Conservation (phyloP, 2,329 filamentous ascomycete species). For the Epichloe typhina region DNA sequence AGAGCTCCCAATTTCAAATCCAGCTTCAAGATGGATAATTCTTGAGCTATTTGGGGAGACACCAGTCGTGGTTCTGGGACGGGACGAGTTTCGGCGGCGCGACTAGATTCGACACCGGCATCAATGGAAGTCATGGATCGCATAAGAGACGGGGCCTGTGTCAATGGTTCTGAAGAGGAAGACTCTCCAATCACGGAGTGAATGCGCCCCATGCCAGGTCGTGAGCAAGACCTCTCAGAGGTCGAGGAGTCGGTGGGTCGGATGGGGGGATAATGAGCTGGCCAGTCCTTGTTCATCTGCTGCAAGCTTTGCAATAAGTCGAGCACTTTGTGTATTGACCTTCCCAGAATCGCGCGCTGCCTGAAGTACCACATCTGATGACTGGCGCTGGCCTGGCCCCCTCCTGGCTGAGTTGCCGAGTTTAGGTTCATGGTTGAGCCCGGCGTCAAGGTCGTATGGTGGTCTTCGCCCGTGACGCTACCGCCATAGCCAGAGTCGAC, state of each 20-base stretch:
- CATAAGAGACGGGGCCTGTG: constrained; percentile 39
- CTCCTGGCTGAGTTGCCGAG: constrained; percentile 28
- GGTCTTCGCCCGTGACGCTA: constrained; percentile 55
- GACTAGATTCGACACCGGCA: constrained; percentile 56
- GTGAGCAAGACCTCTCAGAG: constrained; percentile 34
- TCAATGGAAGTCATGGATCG: constrained; percentile 63
- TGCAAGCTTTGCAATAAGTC: constrained; percentile 74
- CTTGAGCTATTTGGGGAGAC: constrained; percentile 82
- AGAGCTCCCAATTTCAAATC: constrained; percentile 82
- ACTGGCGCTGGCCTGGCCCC: constrained; percentile 61
- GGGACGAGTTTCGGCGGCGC: constrained; percentile 47
- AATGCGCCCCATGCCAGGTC: constrained; percentile 51
- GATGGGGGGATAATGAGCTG: constrained; percentile 84
- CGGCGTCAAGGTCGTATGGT: constrained; percentile 16
- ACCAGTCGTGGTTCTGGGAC: constrained; percentile 67
- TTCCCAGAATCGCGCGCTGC: constrained; percentile 74
- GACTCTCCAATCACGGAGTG: constrained; percentile 44
- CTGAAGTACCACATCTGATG: constrained; percentile 92
- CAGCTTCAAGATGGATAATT: constrained; percentile 90
- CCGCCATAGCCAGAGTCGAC: constrained; percentile 86
- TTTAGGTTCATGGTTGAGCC: constrained; percentile 24
- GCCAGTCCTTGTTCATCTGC: constrained; percentile 83
- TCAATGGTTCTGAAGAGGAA: constrained; percentile 20
- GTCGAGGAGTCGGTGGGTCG: constrained; percentile 41
- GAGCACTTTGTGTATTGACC: constrained; percentile 75